Percentiles rank a stretch among this genome's conserved stretches.
phyloP scores from a whole-genome alignment of 2,329 filamentous ascomycete species.

The Colletotrichum euphorbiae region DNA sequence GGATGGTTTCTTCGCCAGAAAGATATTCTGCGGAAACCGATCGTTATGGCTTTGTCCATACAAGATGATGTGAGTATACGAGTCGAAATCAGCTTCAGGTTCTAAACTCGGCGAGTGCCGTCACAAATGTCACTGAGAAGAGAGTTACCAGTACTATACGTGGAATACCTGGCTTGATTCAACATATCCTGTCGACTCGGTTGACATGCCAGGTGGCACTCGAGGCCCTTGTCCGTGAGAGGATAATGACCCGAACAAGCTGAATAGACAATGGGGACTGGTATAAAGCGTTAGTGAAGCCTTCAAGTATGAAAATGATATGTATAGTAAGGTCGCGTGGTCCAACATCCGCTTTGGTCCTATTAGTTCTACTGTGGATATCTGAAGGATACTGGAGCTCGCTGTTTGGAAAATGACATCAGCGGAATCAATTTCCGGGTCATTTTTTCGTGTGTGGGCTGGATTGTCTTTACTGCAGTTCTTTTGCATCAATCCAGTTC shows the following conservation, averaged over 20 bases:
- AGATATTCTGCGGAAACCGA: neutral
- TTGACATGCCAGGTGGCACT: neutral
- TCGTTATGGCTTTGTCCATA: slow-evolving; percentile 36
- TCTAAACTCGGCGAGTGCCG: neutral
- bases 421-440: neutral
- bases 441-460: too few relatives aligned
- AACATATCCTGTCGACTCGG: neutral
- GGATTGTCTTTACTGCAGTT: slow-evolving; percentile 7
- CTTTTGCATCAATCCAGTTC: slow-evolving; percentile 33
- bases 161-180: slow-evolving; percentile 34
- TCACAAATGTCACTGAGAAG: neutral
- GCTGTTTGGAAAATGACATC: too few relatives aligned
- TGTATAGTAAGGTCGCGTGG: slow-evolving; percentile 53
- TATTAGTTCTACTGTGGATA: slow-evolving; percentile 53
- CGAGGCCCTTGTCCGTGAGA: slow-evolving; percentile 20
- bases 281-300: neutral
- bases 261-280: neutral
- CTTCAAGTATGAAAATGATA: neutral
- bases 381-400: neutral
- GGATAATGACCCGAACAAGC: neutral
- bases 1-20: slow-evolving; percentile 12
- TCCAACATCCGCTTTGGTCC: slow-evolving; percentile 62
- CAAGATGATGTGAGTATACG: slow-evolving; percentile 25
- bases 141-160: slow-evolving; percentile 10
- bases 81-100: too few relatives aligned